Percentiles rank a stretch among this genome's conserved stretches.
Evolutionary conservation across 106 monocot genomes (phyloP).

Genomic region (Dendrobium officinale): DNA sequence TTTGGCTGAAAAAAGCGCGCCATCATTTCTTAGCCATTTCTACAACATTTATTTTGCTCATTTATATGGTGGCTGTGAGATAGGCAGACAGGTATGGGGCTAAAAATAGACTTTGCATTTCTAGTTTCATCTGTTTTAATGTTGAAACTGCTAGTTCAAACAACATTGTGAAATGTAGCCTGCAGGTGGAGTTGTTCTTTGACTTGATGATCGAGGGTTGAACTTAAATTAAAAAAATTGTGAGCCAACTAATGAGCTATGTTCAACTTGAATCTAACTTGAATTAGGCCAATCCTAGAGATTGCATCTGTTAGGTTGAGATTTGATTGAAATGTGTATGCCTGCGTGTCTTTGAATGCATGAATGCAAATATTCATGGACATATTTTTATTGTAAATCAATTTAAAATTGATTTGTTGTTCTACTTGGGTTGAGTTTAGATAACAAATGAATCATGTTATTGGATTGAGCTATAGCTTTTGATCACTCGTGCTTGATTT

Average conservation of each 20-base stretch:
- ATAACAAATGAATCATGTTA: too few relatives aligned
- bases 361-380: too few relatives aligned
- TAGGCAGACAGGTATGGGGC: conserved; percentile 71
- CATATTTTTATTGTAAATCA: too few relatives aligned
- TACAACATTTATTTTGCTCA: conserved; percentile 96
- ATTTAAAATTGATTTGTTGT: too few relatives aligned
- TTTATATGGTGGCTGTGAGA: conserved; percentile 57
- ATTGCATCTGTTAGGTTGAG: too few relatives aligned
- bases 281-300: not conserved
- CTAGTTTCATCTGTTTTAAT: not conserved
- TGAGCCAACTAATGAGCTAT: not conserved
- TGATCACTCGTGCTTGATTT: too few relatives aligned
- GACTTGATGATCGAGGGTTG: not conserved
- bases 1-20: conserved; percentile 59
- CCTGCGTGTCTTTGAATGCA: too few relatives aligned
- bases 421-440: too few relatives aligned
- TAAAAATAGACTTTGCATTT: not conserved
- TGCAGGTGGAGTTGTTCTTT: not conserved
- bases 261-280: not conserved
- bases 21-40: conserved; percentile 86
- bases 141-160: not conserved
- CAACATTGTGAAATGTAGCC: not conserved
- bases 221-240: not conserved
- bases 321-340: too few relatives aligned
- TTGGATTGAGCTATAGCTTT: too few relatives aligned